phyloP scores from a whole-genome alignment of 495 filamentous ascomycete genomes.

The Podospora pseudoanserina region DNA sequence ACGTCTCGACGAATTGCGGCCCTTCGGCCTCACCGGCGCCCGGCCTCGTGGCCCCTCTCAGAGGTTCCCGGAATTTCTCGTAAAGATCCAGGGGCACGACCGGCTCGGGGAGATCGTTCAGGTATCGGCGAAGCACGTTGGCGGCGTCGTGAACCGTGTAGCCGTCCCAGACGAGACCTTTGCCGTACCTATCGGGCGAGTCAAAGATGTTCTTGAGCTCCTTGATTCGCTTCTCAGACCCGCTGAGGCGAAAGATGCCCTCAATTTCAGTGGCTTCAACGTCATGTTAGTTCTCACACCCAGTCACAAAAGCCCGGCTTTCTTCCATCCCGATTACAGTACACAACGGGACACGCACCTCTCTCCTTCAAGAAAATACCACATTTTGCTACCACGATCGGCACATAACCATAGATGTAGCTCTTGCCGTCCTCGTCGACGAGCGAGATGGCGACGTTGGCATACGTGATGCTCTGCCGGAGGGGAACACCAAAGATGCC shows the following conservation, averaged over 20 bases:
- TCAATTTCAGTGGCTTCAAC: constrained; percentile 84
- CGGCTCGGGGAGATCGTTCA: constrained; percentile 92
- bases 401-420: constrained; percentile 98
- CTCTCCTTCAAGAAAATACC: constrained; percentile 98
- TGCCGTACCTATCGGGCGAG: constrained; percentile 93
- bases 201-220: constrained; percentile 89
- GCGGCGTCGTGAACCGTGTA: constrained; percentile 99
- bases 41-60: constrained; percentile 72
- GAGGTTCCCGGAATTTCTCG: constrained; percentile 79
- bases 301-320: too few relatives aligned
- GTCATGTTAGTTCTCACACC: constrained; percentile 17
- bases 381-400: constrained; percentile 98
- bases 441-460: constrained; percentile 96
- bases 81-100: constrained; percentile 96
- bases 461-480: constrained; percentile 91
- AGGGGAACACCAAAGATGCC: constrained; percentile 93
- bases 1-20: constrained; percentile 57
- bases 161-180: constrained; percentile 93
- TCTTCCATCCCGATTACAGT: neutral
- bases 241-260: constrained; percentile 94
- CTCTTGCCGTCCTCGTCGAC: constrained; percentile 86
- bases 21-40: constrained; percentile 59
- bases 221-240: constrained; percentile 97
- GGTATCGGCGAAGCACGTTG: constrained; percentile 90
- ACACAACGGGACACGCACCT: constrained; percentile 55